Base-by-base conservation (phyloP, 768 basidiomycete species). In the Pisolithus sp. region DNA sequence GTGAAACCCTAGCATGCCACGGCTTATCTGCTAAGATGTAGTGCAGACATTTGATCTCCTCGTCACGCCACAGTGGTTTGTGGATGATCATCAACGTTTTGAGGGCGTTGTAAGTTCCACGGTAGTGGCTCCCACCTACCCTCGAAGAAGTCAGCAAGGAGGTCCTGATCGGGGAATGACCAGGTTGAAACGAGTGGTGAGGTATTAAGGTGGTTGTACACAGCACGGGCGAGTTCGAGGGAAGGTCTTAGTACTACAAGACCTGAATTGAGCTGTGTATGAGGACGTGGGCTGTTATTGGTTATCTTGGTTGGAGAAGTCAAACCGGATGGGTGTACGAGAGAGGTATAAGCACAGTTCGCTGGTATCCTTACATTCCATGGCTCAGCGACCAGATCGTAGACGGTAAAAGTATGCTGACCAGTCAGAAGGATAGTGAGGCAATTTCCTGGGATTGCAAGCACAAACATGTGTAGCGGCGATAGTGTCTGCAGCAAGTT, bases 341-440 rank as follows among this genome's bases (percentile, higher is more conserved):
- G 65, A 7, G 75, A 68, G 5, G 86, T 85, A 66, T 92, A 85
- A 20, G 88, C 82, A 68, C 95, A 99, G 62, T 98, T 97, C 53
- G 72, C 82, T n/a, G 95, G 93, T 37, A 82, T 76, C 95, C 95
- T 97, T 55, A 1, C 58, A 15, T 47, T 40, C 39, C 40, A 41
- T 50, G 40, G 55, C 54, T 30, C 36, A 43, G 28, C 15, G 39
- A 50, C 40, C 18, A 9, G 40, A 21, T 4, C 28, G n/a, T 28
- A 36, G n/a, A 31, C 50, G 44, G 38, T 5, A 26, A 9, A 34
- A 1, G 34, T 34, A 13, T 34, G 46, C 73, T 64, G 48, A 77
- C 96, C 95, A 99, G 64, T 96, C 93, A 4, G 68, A 60, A 7
- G 95, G 95, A 69, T 99, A 99, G 66, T 94, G 90, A 2, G 75